Base-by-base conservation (phyloP, 1,284 basidiomycete genomes). In the Apiotrichum veenhuisii region DNA sequence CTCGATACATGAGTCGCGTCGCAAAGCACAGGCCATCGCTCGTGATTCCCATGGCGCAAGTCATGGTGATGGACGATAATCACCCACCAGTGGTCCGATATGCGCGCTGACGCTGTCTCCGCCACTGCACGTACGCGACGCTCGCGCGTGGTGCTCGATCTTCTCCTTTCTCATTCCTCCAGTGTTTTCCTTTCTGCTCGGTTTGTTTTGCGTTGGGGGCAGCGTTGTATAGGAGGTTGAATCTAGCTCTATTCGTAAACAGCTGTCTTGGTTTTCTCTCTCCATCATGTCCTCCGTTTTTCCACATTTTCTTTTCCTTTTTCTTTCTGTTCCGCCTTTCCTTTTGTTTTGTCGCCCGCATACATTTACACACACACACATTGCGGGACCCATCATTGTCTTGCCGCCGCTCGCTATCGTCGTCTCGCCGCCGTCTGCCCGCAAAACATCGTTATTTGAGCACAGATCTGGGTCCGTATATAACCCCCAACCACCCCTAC, bases 221-320 rank as follows among this genome's bases (percentile, higher is more conserved):
- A n/a, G n/a, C 20, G 46, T 48, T 48, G 46, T 48, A 48, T 48
- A 48, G 34, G 34, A 30, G 46, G 25, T 30, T n/a, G 25, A 50
- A 48, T 48, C 46, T 48, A 46, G 44, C 46, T 36, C 49, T 50
- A 40, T 37, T 41, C 49, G 22, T 23, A 22, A 27, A 26, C 33
- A 14, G 9, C 49, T 40, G 20, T 40, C 49, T 50, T 26, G 25
- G 30, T 49, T 33, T 33, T 30, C 40, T 23, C 34, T 45, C 26
- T 41, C 45, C 25, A 33, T 45, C 23, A 17, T 23, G 37, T n/a
- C 36, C 20, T 26, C 17, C 34, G 34, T 36, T 23, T 23, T 48
- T 33, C 27, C 22, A n/a, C n/a, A n/a, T n/a, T 41, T 17, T 44
- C n/a, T 50, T 33, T 34, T 25, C 33, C 10, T 36, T 41, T 38